Conservation (phyloP, 495 filamentous ascomycete genomes). For the Penicillium goetzii region DNA sequence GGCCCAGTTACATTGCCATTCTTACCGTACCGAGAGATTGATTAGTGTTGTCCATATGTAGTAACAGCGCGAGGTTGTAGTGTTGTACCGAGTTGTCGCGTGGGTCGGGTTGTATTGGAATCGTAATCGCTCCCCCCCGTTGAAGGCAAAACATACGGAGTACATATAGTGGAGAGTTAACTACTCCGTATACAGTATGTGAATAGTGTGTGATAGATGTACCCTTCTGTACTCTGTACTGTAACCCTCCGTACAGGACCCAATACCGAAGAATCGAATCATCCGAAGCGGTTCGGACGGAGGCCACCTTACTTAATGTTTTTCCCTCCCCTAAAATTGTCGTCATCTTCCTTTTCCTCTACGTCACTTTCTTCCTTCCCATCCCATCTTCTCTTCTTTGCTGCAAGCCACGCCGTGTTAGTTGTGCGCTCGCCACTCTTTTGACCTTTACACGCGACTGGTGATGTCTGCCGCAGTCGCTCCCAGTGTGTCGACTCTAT, state of each 20-base stretch:
- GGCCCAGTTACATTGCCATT: constrained; percentile 6
- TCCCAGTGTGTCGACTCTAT: constrained; percentile 42
- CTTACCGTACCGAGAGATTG: neutral
- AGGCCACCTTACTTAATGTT: constrained; percentile 25
- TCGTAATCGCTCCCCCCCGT: neutral
- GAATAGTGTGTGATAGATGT: neutral
- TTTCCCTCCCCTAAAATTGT: constrained; percentile 24
- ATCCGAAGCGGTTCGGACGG: constrained; percentile 2
- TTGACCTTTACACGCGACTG: constrained; percentile 7
- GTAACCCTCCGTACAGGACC: neutral
- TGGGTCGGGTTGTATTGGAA: constrained; percentile 3
- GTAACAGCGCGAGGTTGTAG: neutral
- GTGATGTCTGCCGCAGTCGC: constrained; percentile 55
- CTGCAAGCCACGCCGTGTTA: constrained; percentile 25
- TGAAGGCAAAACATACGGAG: neutral
- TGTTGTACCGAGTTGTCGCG: neutral
- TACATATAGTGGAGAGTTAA: neutral
- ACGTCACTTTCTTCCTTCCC: constrained; percentile 33
- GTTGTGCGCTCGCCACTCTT: constrained; percentile 20
- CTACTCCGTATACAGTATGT: too few relatives aligned
- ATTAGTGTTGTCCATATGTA: constrained; percentile 1
- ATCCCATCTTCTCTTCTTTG: constrained; percentile 25
- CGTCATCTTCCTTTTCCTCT: constrained; percentile 33
- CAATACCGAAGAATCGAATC: constrained; percentile 1
- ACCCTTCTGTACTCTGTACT: neutral